phyloP scores from a whole-genome alignment of 2,329 filamentous ascomycete species.

The Xylaria sp. region DNA sequence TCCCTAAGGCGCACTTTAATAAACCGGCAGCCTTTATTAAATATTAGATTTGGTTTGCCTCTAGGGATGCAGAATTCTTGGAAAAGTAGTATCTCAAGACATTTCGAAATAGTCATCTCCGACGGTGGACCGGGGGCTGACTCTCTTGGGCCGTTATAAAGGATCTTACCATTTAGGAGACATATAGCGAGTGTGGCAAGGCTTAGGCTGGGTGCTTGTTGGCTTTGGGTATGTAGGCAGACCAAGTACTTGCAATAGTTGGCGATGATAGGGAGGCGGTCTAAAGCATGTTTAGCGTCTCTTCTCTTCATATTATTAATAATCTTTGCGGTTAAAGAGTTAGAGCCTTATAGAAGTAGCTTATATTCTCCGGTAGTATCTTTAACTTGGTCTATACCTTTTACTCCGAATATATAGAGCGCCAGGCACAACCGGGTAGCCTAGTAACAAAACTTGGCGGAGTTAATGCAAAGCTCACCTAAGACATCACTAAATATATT shows the following conservation, averaged over 20 bases:
- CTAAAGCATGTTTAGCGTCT: slow-evolving; percentile 33
- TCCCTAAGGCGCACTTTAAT: no score
- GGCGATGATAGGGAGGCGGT: slow-evolving; percentile 40
- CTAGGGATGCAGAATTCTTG: slow-evolving; percentile 1
- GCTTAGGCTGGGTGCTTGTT: slow-evolving; percentile 30
- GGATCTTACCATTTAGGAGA: slow-evolving; percentile 43
- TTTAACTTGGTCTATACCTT: slow-evolving; percentile 27
- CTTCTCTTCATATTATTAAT: slow-evolving; percentile 36
- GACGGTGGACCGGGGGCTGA: not conserved
- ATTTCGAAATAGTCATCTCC: not conserved
- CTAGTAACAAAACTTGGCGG: slow-evolving; percentile 29
- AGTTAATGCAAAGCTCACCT: slow-evolving; percentile 38
- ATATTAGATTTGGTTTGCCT: not conserved
- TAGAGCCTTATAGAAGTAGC: slow-evolving; percentile 28
- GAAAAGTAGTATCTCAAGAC: not conserved
- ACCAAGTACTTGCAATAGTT: slow-evolving; percentile 44
- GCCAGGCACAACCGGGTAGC: slow-evolving; percentile 38
- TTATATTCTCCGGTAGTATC: slow-evolving; percentile 38
- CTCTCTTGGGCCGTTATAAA: slow-evolving; percentile 20
- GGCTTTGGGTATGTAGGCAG: slow-evolving; percentile 30
- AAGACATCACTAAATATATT: slow-evolving; percentile 20
- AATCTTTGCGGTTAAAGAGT: slow-evolving; percentile 38
- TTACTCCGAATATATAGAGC: slow-evolving; percentile 14
- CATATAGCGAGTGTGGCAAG: slow-evolving; percentile 40
- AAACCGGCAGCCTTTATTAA: slow-evolving; percentile 17